phyloP scores from a whole-genome alignment of 139 green algal genomes.

The Chlamydomonas urium region DNA sequence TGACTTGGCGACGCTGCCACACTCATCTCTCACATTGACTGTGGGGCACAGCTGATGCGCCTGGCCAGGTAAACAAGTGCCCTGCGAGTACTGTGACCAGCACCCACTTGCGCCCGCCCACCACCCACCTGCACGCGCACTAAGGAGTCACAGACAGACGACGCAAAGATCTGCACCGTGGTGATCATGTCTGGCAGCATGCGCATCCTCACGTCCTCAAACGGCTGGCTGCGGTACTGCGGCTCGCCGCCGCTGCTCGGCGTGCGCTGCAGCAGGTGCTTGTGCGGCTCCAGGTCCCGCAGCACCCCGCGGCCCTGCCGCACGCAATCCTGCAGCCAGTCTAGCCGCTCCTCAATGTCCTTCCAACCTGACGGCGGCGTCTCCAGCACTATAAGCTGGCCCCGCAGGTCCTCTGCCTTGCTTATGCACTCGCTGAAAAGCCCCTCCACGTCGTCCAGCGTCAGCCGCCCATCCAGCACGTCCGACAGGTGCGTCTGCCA shows the following conservation, averaged over 20 bases:
- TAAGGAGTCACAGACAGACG: no score
- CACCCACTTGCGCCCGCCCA: no score
- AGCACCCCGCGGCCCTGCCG: not conserved
- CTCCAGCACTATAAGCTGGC: constrained; percentile 3
- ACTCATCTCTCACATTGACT: no score
- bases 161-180: not conserved
- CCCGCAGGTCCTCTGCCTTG: constrained; percentile 8
- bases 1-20: no score
- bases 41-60: no score
- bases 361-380: constrained; percentile 1
- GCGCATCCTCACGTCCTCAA: not conserved
- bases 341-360: not conserved
- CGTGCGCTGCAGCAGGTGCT: not conserved
- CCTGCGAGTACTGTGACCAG: no score
- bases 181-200: constrained; percentile 3
- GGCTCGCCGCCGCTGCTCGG: not conserved
- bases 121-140: no score
- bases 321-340: not conserved
- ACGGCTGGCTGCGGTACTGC: not conserved
- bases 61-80: no score
- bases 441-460: constrained; percentile 5
- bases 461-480: constrained; percentile 2
- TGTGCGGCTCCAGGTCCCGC: constrained; percentile 5
- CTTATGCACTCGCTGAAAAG: not conserved
- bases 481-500: constrained; percentile 6